Evolutionary conservation across 2,329 filamentous ascomycete species (phyloP), one percentile per base, ranked within the genome.

Genomic region (Myriosclerotinia curreyana): DNA sequence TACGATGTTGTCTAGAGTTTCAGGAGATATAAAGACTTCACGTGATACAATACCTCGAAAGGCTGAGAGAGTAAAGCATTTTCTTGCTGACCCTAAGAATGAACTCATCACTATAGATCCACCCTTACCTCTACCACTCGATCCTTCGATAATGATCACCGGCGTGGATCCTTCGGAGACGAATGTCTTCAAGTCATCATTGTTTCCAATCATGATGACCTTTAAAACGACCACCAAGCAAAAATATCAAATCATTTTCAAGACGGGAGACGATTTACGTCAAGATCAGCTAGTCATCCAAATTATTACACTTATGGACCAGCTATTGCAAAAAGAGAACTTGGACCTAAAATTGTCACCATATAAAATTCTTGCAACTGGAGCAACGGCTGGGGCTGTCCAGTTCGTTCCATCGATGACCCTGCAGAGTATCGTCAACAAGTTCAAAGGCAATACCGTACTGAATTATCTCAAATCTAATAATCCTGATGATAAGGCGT

Each of bases 261-360:
- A 99, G 77, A 92, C 92, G 1, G 95, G 95, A 44, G 95, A 99
- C 74, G 95, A 99, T 74, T 81, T 99, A 60, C 90, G 95, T 17
- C 95, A 99, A 77, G 95, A 99, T 74, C 95, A 99, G 74, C 85
- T 99, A 2, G 94, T 99, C 44, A 96, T 99, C 62, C 95, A 91
- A 73, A 98, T 98, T 73, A 97, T 99, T 75, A 96, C 92, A 0
- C 83, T 99, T 20, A 99, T 99, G 95, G 95, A 99, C 72, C 91
- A 94, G 65, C 85, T 99, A 1, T 83, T 99, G 5, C 91, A 91
- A 66, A 97, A 98, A 74, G 95, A 99, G 74, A 98, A 99, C 67
- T 81, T 99, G 12, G 95, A 99, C 74, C 83, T 99, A 52, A 97
- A 96, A 74, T 82, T 99, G 1, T 94, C 94, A 0, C 95, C 95